These are phyloP conservation scores for Vanrija humicola DNA, from an alignment of 1,284 basidiomycete species.

Conservation along the genomic window DNA sequence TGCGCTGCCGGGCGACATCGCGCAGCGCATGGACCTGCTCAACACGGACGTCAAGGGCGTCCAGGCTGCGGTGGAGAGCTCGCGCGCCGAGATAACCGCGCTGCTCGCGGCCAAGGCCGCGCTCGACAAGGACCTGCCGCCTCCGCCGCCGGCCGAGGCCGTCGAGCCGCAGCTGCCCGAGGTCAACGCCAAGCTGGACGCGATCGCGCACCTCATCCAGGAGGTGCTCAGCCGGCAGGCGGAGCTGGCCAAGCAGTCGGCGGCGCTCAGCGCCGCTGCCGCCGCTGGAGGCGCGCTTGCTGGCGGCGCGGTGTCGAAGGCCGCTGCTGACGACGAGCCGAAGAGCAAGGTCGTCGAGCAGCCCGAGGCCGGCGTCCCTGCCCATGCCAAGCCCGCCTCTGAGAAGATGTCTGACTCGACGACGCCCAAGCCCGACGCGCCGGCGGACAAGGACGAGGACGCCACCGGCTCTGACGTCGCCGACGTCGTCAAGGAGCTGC, in stretches of 20 bases:
- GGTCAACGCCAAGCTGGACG: slow-evolving; percentile 40
- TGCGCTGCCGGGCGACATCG: slow-evolving; percentile 1
- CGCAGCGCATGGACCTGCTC: slow-evolving; percentile 3
- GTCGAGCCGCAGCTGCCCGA: slow-evolving; percentile 11
- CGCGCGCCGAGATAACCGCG: background rate
- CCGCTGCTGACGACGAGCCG: background rate
- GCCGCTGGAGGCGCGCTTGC: background rate
- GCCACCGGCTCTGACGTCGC: background rate
- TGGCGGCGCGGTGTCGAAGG: background rate
- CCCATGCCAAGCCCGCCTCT: too few relatives aligned
- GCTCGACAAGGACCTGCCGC: slow-evolving; percentile 4
- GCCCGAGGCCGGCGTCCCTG: background rate
- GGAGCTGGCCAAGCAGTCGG: background rate
- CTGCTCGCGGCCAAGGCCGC: slow-evolving; percentile 8
- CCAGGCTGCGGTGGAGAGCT: slow-evolving; percentile 2
- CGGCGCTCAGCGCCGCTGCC: background rate
- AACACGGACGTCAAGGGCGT: slow-evolving; percentile 7
- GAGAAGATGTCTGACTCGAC: background rate
- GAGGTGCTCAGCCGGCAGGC: slow-evolving; percentile 20
- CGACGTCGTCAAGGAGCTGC: slow-evolving; percentile 34
- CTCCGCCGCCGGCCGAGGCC: background rate
- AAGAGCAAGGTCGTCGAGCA: background rate
- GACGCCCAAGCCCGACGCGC: background rate
- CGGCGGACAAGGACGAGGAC: background rate
- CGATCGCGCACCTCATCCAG: slow-evolving; percentile 35